Conservation (phyloP, 305 asterid genomes). For the Plantago lanceolata region DNA sequence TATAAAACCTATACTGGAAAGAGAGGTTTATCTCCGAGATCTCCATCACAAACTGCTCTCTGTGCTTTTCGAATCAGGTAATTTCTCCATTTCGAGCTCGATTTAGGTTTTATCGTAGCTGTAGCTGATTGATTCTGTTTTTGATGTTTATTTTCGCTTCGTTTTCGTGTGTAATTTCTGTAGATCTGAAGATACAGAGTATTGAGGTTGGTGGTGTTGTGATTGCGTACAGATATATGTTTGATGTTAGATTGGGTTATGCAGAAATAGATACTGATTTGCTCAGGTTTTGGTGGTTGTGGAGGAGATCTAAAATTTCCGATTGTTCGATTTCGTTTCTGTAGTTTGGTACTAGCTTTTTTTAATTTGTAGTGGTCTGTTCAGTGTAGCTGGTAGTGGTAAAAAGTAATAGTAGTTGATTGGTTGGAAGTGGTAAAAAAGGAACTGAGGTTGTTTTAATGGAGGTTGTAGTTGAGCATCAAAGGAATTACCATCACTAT, state of each 20-base stretch:
- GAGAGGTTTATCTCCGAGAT: background rate
- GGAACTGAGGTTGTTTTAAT: slow-evolving; percentile 29
- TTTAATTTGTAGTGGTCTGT: background rate
- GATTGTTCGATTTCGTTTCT: slow-evolving; percentile 3
- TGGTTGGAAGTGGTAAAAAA: too few relatives aligned
- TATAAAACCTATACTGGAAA: too few relatives aligned
- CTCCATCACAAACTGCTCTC: background rate
- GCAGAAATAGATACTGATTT: slow-evolving; percentile 37
- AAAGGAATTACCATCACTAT: slow-evolving; percentile 51
- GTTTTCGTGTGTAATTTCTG: slow-evolving; percentile 22
- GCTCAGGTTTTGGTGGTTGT: slow-evolving; percentile 67
- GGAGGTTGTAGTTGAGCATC: slow-evolving; percentile 68
- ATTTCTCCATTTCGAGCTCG: background rate
- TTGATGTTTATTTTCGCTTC: background rate
- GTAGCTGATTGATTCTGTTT: background rate
- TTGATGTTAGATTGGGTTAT: slow-evolving; percentile 31
- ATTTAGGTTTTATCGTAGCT: background rate
- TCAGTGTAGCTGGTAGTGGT: slow-evolving; percentile 10
- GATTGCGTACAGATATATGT: slow-evolving; percentile 36
- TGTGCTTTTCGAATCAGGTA: background rate
- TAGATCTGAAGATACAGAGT: slow-evolving; percentile 81
- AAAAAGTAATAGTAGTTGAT: slow-evolving; percentile 14
- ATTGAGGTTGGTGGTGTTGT: slow-evolving; percentile 35
- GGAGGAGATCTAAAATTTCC: slow-evolving; percentile 51
- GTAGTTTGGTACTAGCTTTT: too few relatives aligned